Base-by-base conservation (phyloP, 2,329 filamentous ascomycete genomes). In the Aspergillus sp. region DNA sequence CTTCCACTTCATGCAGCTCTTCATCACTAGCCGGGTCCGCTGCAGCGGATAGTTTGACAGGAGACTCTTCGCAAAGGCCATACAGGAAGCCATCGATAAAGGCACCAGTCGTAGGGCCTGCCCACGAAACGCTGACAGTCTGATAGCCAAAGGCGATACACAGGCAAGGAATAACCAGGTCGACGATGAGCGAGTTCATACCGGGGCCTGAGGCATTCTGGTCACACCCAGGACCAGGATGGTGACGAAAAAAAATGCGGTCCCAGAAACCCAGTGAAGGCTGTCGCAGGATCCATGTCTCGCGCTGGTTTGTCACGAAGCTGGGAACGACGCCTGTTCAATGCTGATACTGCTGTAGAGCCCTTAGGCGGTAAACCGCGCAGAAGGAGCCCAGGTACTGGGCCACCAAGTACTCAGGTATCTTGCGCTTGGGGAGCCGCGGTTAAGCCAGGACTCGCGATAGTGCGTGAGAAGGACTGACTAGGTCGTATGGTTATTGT, bases 381-480 rank as follows among this genome's bases (percentile, higher is more conserved):
- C 70, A 58, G 41, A 80, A 73, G 0, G 75, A 76, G 2, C 71
- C 76, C 0, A 80, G 56, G 46, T 79, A 67, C 51, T 80, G 77
- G 4, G 76, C 74, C 2, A 68, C 50, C 6, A 75, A 68, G 56
- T 79, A 80, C 5, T 72, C 63, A 3, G 72, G 63, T 29, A 76
- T 69, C 59, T 77, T 74, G 7, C 67, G 59, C 52, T 74, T 72
- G 0, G 77, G 77, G 29, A 77, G 2, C 74, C 74, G 39, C 75
- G 72, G 54, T 69, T 77, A 51, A 74, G 67, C 60, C 65, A 73
- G 8, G 73, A 59, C 55, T 79, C 76, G 7, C 75, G 70, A 53
- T 77, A 72, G 33, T 72, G 67, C 0, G 73, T 73, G 26, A 77
- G 70, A 27, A 78, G 67, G 12, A 73, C 64, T 30, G 73, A 68